These are phyloP conservation scores for Cryptococcus sp. DNA, from an alignment of 1,284 basidiomycete genomes.

Conservation along the genomic window DNA sequence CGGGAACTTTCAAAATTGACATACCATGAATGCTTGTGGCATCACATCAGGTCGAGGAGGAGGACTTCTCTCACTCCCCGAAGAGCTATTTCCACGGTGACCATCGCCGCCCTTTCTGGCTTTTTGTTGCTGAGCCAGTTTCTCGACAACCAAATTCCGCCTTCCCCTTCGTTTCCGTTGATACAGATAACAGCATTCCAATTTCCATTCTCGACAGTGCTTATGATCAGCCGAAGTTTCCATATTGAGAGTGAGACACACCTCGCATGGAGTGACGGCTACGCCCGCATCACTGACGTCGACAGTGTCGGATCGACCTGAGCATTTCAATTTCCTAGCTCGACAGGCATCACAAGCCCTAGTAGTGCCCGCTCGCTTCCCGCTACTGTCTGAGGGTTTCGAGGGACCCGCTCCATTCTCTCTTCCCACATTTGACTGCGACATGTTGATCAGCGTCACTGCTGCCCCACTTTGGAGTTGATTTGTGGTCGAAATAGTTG, in stretches of 20 bases:
- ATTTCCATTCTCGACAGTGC: conserved; percentile 24
- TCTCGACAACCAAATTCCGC: conserved; percentile 22
- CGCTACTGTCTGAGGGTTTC: not conserved
- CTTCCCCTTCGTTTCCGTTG: conserved; percentile 23
- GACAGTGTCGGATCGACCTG: conserved; percentile 16
- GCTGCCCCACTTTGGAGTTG: too few relatives aligned
- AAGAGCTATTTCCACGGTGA: not conserved
- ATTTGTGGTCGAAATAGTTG: too few relatives aligned
- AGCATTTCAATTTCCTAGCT: conserved; percentile 22
- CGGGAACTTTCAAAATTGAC: not conserved
- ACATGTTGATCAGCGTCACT: not conserved
- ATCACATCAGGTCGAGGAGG: not conserved
- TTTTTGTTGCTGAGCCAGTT: conserved; percentile 14
- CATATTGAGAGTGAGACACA: not conserved
- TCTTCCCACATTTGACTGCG: not conserved
- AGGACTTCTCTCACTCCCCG: conserved; percentile 4
- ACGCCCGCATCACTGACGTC: conserved; percentile 7
- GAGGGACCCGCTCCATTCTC: not conserved
- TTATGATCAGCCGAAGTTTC: not conserved
- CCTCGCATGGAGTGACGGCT: not conserved
- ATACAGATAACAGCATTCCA: conserved; percentile 24
- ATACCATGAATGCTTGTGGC: not conserved
- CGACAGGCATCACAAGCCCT: conserved; percentile 20
- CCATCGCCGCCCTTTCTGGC: not conserved
- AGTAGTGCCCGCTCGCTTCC: not conserved